Conservation (phyloP, 1,139 yeast species). For the Suzukiozyma palmioleophila region DNA sequence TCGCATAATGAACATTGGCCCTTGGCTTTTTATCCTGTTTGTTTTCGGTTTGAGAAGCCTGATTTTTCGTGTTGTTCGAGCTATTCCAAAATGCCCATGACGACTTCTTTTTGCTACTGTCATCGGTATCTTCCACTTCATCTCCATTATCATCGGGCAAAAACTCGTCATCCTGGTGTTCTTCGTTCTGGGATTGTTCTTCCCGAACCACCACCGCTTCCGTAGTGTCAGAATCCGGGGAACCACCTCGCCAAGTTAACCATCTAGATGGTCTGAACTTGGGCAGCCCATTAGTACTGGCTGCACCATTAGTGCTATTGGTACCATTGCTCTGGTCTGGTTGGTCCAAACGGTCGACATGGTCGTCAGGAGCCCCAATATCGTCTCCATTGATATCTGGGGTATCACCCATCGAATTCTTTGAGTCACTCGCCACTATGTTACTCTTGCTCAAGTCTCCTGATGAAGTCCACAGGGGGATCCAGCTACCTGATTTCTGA, state of each 20-base stretch:
- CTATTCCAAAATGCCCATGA: conserved; percentile 39
- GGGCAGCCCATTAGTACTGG: background rate
- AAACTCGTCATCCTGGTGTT: conserved; percentile 21
- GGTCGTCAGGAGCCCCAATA: background rate
- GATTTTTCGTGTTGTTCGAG: conserved; percentile 6
- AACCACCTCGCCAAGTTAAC: conserved; percentile 2
- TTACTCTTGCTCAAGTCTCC: background rate
- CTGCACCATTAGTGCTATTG: background rate
- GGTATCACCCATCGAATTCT: too few relatives aligned
- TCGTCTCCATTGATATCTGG: too few relatives aligned
- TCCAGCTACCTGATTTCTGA: background rate
- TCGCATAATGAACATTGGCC: conserved; percentile 15
- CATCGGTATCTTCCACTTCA: conserved; percentile 31
- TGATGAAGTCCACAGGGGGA: background rate
- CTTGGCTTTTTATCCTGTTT: conserved; percentile 10
- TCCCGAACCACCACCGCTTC: conserved; percentile 8
- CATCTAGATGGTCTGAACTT: conserved; percentile 1
- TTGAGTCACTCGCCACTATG: too few relatives aligned
- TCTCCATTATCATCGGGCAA: conserved; percentile 25
- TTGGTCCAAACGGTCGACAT: background rate
- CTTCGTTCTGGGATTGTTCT: conserved; percentile 9
- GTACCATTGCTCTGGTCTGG: background rate
- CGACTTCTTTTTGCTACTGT: conserved; percentile 24
- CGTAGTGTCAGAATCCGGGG: conserved; percentile 6
- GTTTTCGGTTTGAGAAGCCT: background rate